These are phyloP conservation scores for Ceratocystis alfenasii DNA, from an alignment of 2,329 filamentous ascomycete species.

Conservation along the genomic window DNA sequence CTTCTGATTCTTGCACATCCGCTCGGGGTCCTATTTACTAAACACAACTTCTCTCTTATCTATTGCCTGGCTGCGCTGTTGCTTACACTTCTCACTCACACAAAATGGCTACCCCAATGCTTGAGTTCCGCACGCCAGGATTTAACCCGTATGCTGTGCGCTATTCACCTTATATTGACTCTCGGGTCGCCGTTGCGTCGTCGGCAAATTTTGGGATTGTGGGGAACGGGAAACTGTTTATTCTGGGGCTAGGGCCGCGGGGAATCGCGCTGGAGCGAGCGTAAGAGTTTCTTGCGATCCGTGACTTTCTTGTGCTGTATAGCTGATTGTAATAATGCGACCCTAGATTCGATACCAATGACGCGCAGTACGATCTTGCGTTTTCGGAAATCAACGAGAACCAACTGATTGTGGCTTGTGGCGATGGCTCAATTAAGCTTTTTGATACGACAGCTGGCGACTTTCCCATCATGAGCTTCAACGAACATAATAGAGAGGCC, in stretches of 20 bases:
- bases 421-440: slow-evolving; percentile 88
- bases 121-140: slow-evolving; percentile 85
- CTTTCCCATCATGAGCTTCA: slow-evolving; percentile 83
- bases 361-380: slow-evolving; percentile 84
- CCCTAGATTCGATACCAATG: slow-evolving; percentile 82
- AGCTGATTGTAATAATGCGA: background rate
- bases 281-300: slow-evolving; percentile 33
- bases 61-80: background rate
- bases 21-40: no score
- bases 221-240: slow-evolving; percentile 82
- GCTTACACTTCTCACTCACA: background rate
- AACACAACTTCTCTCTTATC: background rate
- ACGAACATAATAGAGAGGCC: slow-evolving; percentile 85
- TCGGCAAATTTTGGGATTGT: slow-evolving; percentile 96
- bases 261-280: slow-evolving; percentile 71
- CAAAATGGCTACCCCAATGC: slow-evolving; percentile 51
- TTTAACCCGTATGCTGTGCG: slow-evolving; percentile 96
- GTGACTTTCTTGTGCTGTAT: background rate
- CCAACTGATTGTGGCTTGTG: slow-evolving; percentile 77
- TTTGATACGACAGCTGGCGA: slow-evolving; percentile 73
- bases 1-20: background rate
- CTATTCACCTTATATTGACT: slow-evolving; percentile 97
- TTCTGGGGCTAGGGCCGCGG: slow-evolving; percentile 67
- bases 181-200: slow-evolving; percentile 74
- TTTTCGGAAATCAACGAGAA: slow-evolving; percentile 97